phyloP scores from a whole-genome alignment of 176 grass and related monocot genomes.

The Aegilops longissima region DNA sequence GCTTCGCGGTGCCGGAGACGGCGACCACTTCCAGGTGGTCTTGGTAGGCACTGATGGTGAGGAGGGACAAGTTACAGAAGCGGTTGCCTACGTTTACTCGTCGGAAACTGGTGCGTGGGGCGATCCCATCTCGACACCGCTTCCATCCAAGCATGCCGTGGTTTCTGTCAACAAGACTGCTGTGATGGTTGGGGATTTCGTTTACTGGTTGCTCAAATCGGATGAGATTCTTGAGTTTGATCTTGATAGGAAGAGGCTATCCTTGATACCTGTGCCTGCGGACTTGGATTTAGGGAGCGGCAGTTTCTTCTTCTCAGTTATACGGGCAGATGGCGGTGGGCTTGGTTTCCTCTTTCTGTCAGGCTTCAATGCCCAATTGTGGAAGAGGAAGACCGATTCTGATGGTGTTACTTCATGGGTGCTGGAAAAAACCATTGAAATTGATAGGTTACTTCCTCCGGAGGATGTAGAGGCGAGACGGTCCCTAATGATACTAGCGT shows the following conservation, averaged over 20 bases:
- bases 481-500: background rate
- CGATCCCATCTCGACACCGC: background rate
- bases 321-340: background rate
- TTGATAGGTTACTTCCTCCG: background rate
- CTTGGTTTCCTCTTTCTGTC: background rate
- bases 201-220: background rate
- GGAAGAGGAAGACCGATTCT: background rate
- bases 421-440: background rate
- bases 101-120: background rate
- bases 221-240: background rate
- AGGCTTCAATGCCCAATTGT: background rate
- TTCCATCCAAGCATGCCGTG: background rate
- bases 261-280: background rate
- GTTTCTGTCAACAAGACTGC: background rate
- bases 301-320: background rate
- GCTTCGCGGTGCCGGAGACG: no score
- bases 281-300: no score
- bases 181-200: background rate
- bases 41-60: no score
- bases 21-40: no score
- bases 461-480: no score
- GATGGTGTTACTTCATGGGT: background rate
- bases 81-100: background rate
- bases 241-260: background rate
- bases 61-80: background rate